Conservation (phyloP, 2,329 filamentous ascomycete genomes). For the Pestalotiopsis fici region DNA sequence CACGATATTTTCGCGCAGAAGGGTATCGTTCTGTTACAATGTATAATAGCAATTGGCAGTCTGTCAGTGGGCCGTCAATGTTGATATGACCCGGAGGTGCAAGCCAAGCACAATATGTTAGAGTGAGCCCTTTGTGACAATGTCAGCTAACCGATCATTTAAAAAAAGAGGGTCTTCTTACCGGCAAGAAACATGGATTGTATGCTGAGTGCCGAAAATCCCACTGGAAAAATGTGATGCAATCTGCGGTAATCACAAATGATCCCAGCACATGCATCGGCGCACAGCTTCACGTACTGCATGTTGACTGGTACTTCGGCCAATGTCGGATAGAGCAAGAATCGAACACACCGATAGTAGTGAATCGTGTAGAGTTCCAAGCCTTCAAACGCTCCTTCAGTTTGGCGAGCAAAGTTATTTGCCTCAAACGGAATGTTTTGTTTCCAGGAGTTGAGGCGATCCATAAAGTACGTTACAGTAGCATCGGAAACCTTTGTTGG, state of each 20-base stretch:
- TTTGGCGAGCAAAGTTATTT: conserved; percentile 23
- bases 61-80: conserved; percentile 24
- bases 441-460: conserved; percentile 26
- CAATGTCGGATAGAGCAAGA: conserved; percentile 27
- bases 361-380: conserved; percentile 29
- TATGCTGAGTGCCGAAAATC: conserved; percentile 30
- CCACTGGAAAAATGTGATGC: conserved; percentile 30
- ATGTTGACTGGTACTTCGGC: conserved; percentile 26
- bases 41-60: conserved; percentile 30
- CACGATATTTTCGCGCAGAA: conserved; percentile 30
- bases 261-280: conserved; percentile 27
- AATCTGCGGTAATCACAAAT: conserved; percentile 25
- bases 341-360: conserved; percentile 27
- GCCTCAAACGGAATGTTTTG: conserved; percentile 26
- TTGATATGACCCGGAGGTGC: conserved; percentile 22
- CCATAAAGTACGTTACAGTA: conserved; percentile 22
- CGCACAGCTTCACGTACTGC: conserved; percentile 26
- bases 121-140: conserved; percentile 22
- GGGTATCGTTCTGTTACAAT: conserved; percentile 32
- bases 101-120: conserved; percentile 30
- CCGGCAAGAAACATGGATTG: conserved; percentile 30
- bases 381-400: conserved; percentile 26
- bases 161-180: conserved; percentile 8
- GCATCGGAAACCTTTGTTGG: conserved; percentile 22
- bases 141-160: not conserved